A percentile compares a stretch with the other conserved stretches of the same genome.
phyloP scores from a whole-genome alignment of 306 rosid genomes.

The Gastrolobium villosum region DNA sequence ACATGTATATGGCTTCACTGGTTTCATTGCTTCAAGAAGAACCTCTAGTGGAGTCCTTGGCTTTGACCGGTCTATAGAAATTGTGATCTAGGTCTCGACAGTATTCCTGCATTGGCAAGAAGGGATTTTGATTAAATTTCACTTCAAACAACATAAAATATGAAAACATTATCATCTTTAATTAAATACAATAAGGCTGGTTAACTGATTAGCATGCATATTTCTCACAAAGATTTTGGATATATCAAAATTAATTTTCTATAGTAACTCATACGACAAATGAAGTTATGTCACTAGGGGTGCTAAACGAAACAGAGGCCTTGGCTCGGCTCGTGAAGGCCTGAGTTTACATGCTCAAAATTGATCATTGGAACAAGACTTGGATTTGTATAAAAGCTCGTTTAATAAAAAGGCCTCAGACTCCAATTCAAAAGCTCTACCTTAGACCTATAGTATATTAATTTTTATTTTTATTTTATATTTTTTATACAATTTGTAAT shows the following conservation, averaged over 20 bases:
- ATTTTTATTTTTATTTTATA: too few relatives aligned
- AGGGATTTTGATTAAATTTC: not conserved
- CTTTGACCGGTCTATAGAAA: slow-evolving; percentile 63
- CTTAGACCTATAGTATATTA: too few relatives aligned
- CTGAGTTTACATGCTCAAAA: too few relatives aligned
- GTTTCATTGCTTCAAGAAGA: slow-evolving; percentile 63
- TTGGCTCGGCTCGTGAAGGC: too few relatives aligned
- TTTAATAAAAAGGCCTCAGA: too few relatives aligned
- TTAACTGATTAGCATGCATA: slow-evolving; percentile 90
- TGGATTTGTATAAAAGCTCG: too few relatives aligned
- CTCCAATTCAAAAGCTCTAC: too few relatives aligned
- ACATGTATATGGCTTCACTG: slow-evolving; percentile 68
- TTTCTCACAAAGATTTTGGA: slow-evolving; percentile 84
- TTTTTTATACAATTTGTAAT: too few relatives aligned
- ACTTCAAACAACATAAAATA: not conserved
- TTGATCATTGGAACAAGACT: too few relatives aligned
- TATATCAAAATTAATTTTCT: slow-evolving; percentile 52
- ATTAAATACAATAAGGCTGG: not conserved
- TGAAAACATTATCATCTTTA: not conserved
- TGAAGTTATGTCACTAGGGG: slow-evolving; percentile 83
- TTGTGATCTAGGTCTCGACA: slow-evolving; percentile 62
- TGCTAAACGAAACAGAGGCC: too few relatives aligned
- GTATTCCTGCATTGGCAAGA: slow-evolving; percentile 56
- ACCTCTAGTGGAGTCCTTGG: slow-evolving; percentile 55
- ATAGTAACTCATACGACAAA: slow-evolving; percentile 60